Conservation (phyloP, 352 stramenopile species). For the Peronospora tabacina region DNA sequence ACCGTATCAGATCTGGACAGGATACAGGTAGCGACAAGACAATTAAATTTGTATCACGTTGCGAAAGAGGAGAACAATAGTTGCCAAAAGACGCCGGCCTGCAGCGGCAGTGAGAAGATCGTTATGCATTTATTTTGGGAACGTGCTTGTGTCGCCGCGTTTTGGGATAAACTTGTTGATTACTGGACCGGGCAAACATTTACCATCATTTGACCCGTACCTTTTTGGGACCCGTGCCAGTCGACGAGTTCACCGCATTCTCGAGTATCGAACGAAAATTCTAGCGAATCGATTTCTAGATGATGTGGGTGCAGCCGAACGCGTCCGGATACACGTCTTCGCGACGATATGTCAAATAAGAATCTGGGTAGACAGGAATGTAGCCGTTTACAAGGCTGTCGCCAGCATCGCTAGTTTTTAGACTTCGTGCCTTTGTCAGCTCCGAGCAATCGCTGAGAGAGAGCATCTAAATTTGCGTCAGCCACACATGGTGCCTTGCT, state of each 20-base stretch:
- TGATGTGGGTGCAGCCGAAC: no score
- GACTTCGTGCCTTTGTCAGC: neutral
- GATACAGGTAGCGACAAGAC: neutral
- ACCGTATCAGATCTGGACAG: neutral
- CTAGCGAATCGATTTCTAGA: no score
- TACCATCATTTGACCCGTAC: neutral
- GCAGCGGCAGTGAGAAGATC: neutral
- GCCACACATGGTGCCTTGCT: neutral
- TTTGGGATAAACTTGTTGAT: neutral
- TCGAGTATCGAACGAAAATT: no score
- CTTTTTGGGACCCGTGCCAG: no score
- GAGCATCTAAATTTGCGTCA: neutral
- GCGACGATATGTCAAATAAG: no score
- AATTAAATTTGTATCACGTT: neutral
- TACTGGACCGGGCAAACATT: neutral
- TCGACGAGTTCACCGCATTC: no score
- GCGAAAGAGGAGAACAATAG: neutral
- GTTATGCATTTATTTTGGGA: neutral
- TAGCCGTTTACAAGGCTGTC: no score
- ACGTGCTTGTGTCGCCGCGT: no score
- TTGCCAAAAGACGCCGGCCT: neutral
- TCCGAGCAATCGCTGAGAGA: neutral
- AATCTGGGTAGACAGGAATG: no score
- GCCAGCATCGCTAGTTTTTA: no score
- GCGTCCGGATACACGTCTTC: no score